Base-by-base conservation (phyloP, 148 eudicot genomes). In the Rhododendron ferrugineum region DNA sequence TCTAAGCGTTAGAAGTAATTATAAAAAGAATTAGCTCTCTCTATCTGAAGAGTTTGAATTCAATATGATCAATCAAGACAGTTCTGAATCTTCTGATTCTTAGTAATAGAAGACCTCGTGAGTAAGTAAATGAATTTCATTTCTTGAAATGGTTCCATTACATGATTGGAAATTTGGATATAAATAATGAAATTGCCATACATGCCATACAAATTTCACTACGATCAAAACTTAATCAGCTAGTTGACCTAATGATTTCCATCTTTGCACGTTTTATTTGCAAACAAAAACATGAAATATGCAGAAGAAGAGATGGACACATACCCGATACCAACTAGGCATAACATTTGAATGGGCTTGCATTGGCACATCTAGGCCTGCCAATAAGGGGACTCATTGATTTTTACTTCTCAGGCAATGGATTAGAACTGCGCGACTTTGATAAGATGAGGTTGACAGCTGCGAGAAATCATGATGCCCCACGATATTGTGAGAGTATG, bases 331-430 rank as follows among this genome's bases (percentile, higher is more conserved):
- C 91, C 91, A 58, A 89, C 92, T 0, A 89, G 82, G 84, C 40
- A 20, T 6, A 89, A 91, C 83, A 86, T 89, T 56, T 28, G 84
- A 75, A 52, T 2, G 64, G 89, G 90, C 36, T n/a, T 91, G 81
- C 50, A 60, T n/a, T 86, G 91, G 92, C 90, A 89, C 14, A 85
- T 91, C n/a, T 84, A 83, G 84, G 89, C 89, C n/a, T 84, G 88
- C 82, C 89, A 81, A 72, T 11, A 90, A 58, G 91, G 92, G 34
- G 92, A 89, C 84, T 89, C 92, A 16, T 79, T 89, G 85, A 86
- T 91, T 11, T 50, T 50, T 76, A 86, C 84, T 88, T 84, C 87
- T 86, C 91, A 0, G 92, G 92, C 37, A 91, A 88, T 81, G 91
- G 86, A 49, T 79, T 86, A 40, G 72, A 80, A 18, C 44, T 66